A percentile compares a stretch with the other conserved stretches of the same genome.
Conservation (phyloP, 306 rosid genomes). For the Quercus bicolor region DNA sequence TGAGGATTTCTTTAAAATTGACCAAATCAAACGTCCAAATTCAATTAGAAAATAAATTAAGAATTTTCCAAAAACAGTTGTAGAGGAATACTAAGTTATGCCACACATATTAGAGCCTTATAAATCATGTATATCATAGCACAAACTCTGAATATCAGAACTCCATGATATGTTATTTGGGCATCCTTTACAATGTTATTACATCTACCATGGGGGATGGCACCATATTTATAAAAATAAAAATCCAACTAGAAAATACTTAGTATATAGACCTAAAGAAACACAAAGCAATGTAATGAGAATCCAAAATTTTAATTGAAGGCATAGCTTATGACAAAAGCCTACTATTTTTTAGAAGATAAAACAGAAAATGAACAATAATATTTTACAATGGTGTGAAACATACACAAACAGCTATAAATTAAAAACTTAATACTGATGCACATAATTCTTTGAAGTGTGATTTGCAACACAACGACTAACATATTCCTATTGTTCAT, state of each 20-base stretch:
- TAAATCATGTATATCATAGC: neutral
- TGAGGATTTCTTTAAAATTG: neutral
- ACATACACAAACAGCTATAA: neutral
- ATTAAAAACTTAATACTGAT: no score
- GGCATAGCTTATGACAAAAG: neutral
- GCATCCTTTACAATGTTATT: neutral
- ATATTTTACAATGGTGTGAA: neutral
- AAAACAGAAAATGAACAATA: neutral
- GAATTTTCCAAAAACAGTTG: neutral
- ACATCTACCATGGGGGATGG: neutral
- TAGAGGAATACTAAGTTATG: neutral
- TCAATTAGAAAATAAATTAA: neutral
- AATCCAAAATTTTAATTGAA: neutral
- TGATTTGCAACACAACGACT: neutral
- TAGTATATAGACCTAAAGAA: no score
- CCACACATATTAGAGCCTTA: neutral
- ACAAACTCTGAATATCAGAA: neutral
- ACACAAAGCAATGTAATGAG: no score
- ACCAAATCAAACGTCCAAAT: neutral
- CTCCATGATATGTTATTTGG: neutral
- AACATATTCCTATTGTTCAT: conserved; percentile 6
- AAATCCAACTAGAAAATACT: neutral
- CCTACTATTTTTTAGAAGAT: no score
- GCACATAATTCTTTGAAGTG: neutral
- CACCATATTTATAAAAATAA: neutral